Evolutionary conservation across 805 yeast species (phyloP), one percentile per base, ranked within the genome.

Genomic region (Kodamaea neixiangensis): DNA sequence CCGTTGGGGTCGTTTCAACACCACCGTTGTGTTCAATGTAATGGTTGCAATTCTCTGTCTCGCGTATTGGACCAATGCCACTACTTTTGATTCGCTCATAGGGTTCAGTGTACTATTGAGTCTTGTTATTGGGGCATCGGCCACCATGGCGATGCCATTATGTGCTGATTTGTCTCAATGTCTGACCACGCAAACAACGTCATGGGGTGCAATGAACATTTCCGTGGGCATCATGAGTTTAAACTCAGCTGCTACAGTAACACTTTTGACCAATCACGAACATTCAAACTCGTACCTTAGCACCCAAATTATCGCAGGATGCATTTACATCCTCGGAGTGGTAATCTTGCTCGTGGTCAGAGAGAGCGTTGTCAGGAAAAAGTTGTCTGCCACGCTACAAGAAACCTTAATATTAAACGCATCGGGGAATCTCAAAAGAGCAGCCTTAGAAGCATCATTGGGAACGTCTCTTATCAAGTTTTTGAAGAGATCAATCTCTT

Each of bases 241-340:
- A 20, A 73, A 76, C 1, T 69, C 82, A 3, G 88, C 83, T 64
- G 74, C 80, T 5, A 76, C 82, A 45, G 86, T 82, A 0, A 75
- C 83, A 50, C 72, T 81, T 2, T 60, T 82, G 22, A 17, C 34
- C 3, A 38, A 19, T 13, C 17, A 44, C 22, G 18, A 34, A 3
- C 19, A 13, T 7, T 17, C 49, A 6, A 54, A 56, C 11, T 87
- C 89, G 2, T 85, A 78, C 57, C 65, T 79, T 33, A 76, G 83
- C 55, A 75, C 86, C 1, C 89, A 85, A 58, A 71, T 83, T 1
- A 83, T 82, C 61, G 77, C 82, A 3, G 89, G 87, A 1, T 58
- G 73, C 15, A 64, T 78, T 44, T 78, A 76, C 55, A 59, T 77
- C n/a, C 64, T 64, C 9, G 78, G 78, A 0, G 59, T 77, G 9